These are phyloP conservation scores for Centaurea solstitialis DNA, from an alignment of 129 eudicot genomes.

Conservation along the genomic window DNA sequence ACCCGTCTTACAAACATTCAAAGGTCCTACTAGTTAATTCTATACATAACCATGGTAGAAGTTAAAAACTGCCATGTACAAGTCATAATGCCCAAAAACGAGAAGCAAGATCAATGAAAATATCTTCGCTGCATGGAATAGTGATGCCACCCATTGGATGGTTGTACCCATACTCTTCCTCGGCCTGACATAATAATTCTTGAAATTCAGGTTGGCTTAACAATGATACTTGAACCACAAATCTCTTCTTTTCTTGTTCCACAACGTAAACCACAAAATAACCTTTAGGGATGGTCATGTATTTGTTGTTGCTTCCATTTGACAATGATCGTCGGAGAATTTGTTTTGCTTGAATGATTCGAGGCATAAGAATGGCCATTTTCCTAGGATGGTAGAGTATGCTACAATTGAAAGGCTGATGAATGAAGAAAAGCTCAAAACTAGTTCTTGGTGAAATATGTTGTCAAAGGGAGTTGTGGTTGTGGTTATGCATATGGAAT, in stretches of 20 bases:
- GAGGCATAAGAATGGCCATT: not conserved
- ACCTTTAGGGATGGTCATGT: not conserved
- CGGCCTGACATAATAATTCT: not conserved
- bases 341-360: not conserved
- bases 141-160: not conserved
- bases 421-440: not conserved
- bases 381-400: too few species aligned
- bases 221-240: not conserved
- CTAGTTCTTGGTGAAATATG: not conserved
- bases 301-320: not conserved
- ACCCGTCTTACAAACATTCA: not conserved
- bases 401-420: not conserved
- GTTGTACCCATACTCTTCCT: not conserved
- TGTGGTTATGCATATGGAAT: not conserved
- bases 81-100: not conserved
- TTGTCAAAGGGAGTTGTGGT: not conserved
- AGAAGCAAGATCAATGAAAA: not conserved
- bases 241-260: not conserved
- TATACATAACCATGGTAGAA: not conserved
- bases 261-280: not conserved
- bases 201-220: not conserved
- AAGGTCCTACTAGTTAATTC: not conserved
- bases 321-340: not conserved
- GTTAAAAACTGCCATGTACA: not conserved
- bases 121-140: not conserved